Evolutionary conservation across 176 grass and related monocot genomes (phyloP).

Genomic region (Secale cereale): DNA sequence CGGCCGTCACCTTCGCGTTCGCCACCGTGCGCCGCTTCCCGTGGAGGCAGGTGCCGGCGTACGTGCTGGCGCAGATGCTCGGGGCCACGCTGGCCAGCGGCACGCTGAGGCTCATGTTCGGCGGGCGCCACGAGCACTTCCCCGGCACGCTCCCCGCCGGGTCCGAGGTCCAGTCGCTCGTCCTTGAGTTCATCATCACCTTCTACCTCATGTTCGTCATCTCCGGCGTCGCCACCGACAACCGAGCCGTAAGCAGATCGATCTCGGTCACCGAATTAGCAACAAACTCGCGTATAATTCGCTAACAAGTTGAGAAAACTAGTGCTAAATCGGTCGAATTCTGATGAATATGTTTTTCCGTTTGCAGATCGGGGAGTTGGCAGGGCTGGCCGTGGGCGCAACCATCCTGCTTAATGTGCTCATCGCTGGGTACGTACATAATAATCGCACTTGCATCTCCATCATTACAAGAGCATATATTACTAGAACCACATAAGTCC

Average conservation of each 20-base stretch:
- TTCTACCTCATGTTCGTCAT: conserved; percentile 97
- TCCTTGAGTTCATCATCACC: conserved; percentile 77
- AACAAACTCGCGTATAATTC: background rate
- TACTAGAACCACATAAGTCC: background rate
- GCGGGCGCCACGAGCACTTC: conserved; percentile 57
- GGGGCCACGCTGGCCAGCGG: conserved; percentile 58
- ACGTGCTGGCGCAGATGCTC: conserved; percentile 56
- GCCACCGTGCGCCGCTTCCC: conserved; percentile 76
- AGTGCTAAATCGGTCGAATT: background rate
- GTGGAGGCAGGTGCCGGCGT: conserved; percentile 79
- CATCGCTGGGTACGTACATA: conserved; percentile 55
- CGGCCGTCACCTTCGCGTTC: conserved; percentile 83
- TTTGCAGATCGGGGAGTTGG: conserved; percentile 72
- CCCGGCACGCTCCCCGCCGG: conserved; percentile 54
- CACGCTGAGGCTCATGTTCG: conserved; percentile 72
- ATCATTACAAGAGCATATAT: background rate
- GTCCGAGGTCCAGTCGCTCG: conserved; percentile 67
- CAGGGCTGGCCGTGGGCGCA: conserved; percentile 67
- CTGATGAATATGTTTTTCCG: background rate
- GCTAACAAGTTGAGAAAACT: too few species aligned
- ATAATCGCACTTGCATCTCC: background rate
- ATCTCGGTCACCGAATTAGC: background rate
- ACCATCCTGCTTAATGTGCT: conserved; percentile 77
- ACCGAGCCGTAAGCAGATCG: conserved; percentile 54
- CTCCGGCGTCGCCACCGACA: conserved; percentile 82